Percentiles rank a stretch among this genome's conserved stretches.
phyloP scores from a whole-genome alignment of 23 red algal genomes.

The Cyanidiococcus yangmingshanensis region DNA sequence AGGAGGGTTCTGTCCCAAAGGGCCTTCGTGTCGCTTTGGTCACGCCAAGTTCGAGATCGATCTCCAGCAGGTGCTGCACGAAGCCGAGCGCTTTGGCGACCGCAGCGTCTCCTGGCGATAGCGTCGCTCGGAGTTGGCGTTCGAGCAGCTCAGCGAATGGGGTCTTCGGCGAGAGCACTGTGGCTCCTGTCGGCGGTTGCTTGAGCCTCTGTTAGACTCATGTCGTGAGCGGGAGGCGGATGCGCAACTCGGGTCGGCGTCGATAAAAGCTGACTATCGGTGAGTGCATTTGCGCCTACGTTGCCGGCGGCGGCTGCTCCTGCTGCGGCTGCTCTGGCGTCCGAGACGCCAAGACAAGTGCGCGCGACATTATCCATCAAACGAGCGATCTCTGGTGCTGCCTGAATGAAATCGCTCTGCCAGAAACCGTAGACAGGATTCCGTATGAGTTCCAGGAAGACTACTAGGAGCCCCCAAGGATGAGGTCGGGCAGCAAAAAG shows the following conservation, averaged over 20 bases:
- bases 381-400: conserved; percentile 65
- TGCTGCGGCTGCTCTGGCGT: not conserved
- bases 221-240: no score
- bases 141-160: not conserved
- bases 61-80: conserved; percentile 17
- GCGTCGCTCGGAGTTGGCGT: not conserved
- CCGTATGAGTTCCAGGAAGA: conserved; percentile 90
- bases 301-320: no score
- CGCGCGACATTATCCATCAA: conserved; percentile 86
- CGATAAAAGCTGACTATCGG: no score
- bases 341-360: conserved; percentile 42
- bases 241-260: no score
- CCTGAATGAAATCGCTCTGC: conserved; percentile 65
- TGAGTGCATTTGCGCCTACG: no score
- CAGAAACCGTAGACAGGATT: conserved; percentile 91
- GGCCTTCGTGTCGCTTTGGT: conserved; percentile 87
- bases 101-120: conserved; percentile 19
- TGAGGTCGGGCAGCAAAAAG: conserved; percentile 86
- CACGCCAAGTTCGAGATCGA: conserved; percentile 91
- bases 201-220: no score
- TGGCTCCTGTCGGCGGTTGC: not conserved
- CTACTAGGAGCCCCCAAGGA: conserved; percentile 93
- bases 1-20: conserved; percentile 86
- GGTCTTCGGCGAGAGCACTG: not conserved
- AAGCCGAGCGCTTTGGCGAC: conserved; percentile 9